A percentile compares a stretch with the other conserved stretches of the same genome.
Evolutionary conservation across 257 asterid species (phyloP).

Genomic region (Scutellaria barbata): DNA sequence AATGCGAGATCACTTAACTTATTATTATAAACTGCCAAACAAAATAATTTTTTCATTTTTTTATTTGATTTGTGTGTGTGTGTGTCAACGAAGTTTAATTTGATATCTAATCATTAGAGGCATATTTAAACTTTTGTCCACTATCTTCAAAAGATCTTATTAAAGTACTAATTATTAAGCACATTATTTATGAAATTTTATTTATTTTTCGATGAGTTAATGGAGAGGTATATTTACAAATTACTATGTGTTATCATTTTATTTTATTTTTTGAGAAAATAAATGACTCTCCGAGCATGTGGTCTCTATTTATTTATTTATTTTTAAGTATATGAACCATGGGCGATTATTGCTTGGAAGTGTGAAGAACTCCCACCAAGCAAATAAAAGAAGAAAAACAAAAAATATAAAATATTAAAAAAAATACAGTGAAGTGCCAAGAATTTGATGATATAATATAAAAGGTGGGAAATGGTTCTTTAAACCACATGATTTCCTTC

Average conservation of each 20-base stretch:
- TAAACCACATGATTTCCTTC: conserved; percentile 25
- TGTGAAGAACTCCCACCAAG: conserved; percentile 14
- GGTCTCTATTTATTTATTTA: background rate
- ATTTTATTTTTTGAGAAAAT: no score
- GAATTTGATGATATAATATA: conserved; percentile 25
- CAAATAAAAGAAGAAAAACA: no score
- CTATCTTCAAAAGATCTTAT: background rate
- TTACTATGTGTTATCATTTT: background rate
- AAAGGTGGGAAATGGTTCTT: conserved; percentile 33
- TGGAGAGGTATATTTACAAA: background rate
- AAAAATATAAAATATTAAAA: background rate
- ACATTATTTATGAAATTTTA: background rate
- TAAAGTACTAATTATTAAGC: background rate
- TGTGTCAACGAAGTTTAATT: background rate
- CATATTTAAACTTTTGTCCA: background rate
- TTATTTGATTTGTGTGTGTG: background rate
- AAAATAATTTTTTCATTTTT: background rate
- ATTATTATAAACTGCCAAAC: background rate
- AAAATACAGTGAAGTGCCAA: conserved; percentile 12
- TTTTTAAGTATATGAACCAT: conserved; percentile 1
- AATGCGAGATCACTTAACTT: background rate
- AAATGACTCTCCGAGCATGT: conserved; percentile 4
- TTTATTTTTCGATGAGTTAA: background rate
- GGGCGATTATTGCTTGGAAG: conserved; percentile 17
- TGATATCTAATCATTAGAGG: background rate